Conservation (phyloP, 2,329 filamentous ascomycete species). For the Penicillium crustosum region DNA sequence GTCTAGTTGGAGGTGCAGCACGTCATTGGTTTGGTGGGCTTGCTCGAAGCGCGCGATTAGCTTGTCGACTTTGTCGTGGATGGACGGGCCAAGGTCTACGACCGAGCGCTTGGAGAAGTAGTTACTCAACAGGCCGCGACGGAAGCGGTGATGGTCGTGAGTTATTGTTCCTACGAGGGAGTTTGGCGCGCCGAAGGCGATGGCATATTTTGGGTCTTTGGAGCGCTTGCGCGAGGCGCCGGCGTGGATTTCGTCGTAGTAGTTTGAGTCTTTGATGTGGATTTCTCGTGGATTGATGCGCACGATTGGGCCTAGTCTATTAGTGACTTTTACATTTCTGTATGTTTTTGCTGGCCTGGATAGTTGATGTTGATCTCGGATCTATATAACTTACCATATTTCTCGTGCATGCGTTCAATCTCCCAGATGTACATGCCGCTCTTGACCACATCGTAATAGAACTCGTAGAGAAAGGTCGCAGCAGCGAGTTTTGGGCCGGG, state of each 20-base stretch:
- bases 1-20: constrained; percentile 27
- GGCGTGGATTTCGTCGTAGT: constrained; percentile 37
- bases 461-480: constrained; percentile 32
- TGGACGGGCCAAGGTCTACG: constrained; percentile 37
- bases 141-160: constrained; percentile 45
- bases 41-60: constrained; percentile 29
- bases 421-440: constrained; percentile 32
- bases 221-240: constrained; percentile 17
- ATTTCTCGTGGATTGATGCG: constrained; percentile 41
- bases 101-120: constrained; percentile 49
- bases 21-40: constrained; percentile 13
- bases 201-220: constrained; percentile 21
- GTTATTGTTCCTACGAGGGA: constrained; percentile 35
- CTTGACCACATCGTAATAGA: constrained; percentile 35
- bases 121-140: constrained; percentile 43
- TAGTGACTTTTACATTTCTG: too few species aligned
- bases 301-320: constrained; percentile 35
- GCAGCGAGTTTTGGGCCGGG: constrained; percentile 38
- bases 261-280: constrained; percentile 39
- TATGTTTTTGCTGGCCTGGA: not conserved
- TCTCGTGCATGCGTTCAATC: constrained; percentile 33
- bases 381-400: constrained; percentile 31
- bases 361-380: not conserved
- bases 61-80: constrained; percentile 37
- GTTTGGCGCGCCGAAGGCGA: constrained; percentile 19